These are phyloP conservation scores for Dipsacomyces acuminosporus DNA, from an alignment of 371 early-diverging fungal genomes.

Conservation along the genomic window DNA sequence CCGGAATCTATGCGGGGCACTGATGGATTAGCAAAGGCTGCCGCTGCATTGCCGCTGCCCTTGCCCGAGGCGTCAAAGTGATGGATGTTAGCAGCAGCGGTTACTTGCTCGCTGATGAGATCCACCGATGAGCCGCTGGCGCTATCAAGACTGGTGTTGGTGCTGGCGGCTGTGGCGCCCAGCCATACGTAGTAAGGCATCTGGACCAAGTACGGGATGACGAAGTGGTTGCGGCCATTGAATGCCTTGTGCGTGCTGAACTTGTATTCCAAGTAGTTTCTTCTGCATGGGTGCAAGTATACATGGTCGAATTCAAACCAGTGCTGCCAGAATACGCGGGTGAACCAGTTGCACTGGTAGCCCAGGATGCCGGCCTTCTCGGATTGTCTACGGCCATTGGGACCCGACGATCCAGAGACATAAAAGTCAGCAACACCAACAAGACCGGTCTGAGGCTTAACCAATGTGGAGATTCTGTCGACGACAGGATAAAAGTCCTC, in stretches of 20 bases:
- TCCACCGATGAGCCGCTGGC: no score
- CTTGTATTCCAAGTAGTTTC: slow-evolving; percentile 79
- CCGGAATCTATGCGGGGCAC: slow-evolving; percentile 12
- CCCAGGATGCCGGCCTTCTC: slow-evolving; percentile 52
- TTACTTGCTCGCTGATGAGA: no score
- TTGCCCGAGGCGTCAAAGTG: no score
- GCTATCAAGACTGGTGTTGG: no score
- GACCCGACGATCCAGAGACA: slow-evolving; percentile 57
- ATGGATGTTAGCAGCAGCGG: no score
- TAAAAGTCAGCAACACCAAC: slow-evolving; percentile 79
- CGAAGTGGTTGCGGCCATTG: slow-evolving; percentile 69
- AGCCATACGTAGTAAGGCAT: slow-evolving; percentile 87
- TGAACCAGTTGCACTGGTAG: slow-evolving; percentile 69
- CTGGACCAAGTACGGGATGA: slow-evolving; percentile 65
- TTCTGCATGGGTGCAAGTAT: slow-evolving; percentile 68
- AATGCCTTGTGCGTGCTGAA: slow-evolving; percentile 72
- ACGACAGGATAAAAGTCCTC: slow-evolving; percentile 67
- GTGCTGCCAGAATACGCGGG: slow-evolving; percentile 73
- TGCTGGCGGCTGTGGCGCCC: no score
- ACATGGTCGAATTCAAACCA: slow-evolving; percentile 81
- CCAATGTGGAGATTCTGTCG: slow-evolving; percentile 59
- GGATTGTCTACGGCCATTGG: slow-evolving; percentile 49
- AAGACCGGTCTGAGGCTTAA: slow-evolving; percentile 62
- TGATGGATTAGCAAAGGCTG: no score
- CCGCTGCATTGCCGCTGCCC: no score